Percentiles rank a stretch among this genome's conserved stretches.
These are phyloP conservation scores for Plasmopara halstedii DNA, from an alignment of 352 stramenopile genomes.

Conservation along the genomic window DNA sequence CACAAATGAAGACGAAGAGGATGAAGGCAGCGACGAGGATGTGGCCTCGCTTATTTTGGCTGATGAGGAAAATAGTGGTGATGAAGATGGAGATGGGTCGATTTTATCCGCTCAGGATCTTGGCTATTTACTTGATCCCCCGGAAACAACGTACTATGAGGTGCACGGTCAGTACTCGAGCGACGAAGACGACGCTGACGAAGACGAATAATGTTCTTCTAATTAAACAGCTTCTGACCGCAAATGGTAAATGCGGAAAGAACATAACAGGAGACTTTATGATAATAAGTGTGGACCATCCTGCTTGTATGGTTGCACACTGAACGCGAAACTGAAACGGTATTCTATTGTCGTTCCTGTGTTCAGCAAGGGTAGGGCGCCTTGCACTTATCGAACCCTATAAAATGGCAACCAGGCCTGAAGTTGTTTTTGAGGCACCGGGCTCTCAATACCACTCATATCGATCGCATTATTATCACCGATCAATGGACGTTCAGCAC, in stretches of 20 bases:
- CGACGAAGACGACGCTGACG: slow-evolving; percentile 63
- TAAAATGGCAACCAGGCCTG: slow-evolving; percentile 30
- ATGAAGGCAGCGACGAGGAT: slow-evolving; percentile 19
- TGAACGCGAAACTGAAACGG: slow-evolving; percentile 11
- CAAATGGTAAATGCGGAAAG: not conserved
- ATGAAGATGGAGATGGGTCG: slow-evolving; percentile 33
- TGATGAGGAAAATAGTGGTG: slow-evolving; percentile 27
- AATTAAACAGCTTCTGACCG: not conserved
- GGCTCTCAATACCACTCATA: slow-evolving; percentile 51
- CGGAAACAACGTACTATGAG: slow-evolving; percentile 63
- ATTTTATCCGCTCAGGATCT: slow-evolving; percentile 50
- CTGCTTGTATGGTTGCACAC: slow-evolving; percentile 4
- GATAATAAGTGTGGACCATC: no score
- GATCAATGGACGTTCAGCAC: slow-evolving; percentile 57
- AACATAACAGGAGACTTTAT: no score
- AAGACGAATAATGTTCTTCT: slow-evolving; percentile 26
- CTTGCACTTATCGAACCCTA: not conserved
- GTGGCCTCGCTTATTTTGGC: slow-evolving; percentile 10
- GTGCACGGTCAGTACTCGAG: slow-evolving; percentile 68
- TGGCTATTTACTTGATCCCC: slow-evolving; percentile 63
- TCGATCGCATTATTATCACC: slow-evolving; percentile 75
- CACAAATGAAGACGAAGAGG: slow-evolving; percentile 28
- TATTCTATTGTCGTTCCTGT: not conserved
- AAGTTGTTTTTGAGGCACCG: slow-evolving; percentile 21
- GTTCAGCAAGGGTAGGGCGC: not conserved